Conservation (phyloP, 2,329 filamentous ascomycete species). For the Claviceps sp. region DNA sequence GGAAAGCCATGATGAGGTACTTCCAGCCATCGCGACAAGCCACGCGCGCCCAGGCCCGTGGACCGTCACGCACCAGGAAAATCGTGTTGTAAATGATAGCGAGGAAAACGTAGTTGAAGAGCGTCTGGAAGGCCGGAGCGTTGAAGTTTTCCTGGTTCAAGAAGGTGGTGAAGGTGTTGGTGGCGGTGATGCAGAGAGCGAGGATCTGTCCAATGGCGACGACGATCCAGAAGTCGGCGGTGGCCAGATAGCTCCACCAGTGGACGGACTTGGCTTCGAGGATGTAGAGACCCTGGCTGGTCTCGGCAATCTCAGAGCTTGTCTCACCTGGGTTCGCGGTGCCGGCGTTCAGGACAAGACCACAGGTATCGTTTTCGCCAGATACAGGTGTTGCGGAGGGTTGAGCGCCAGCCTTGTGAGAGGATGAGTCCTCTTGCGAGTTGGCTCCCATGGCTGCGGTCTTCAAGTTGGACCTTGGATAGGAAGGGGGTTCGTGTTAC, state of each 20-base stretch:
- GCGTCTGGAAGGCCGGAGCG: conserved; percentile 88
- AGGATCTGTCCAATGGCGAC: conserved; percentile 71
- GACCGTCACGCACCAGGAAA: conserved; percentile 68
- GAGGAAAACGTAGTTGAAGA: conserved; percentile 88
- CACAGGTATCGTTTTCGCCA: conserved; percentile 8
- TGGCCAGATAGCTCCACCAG: conserved; percentile 67
- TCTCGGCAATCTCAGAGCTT: conserved; percentile 19
- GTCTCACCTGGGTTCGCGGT: conserved; percentile 5
- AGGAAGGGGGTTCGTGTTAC: neutral
- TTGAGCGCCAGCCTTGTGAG: conserved; percentile 11
- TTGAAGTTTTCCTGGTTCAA: conserved; percentile 53
- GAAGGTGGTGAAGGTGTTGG: conserved; percentile 78
- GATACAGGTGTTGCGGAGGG: neutral
- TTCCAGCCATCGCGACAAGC: conserved; percentile 70
- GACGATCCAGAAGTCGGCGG: conserved; percentile 78
- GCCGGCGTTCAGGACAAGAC: neutral
- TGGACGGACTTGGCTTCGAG: conserved; percentile 39
- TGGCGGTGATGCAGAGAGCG: conserved; percentile 79
- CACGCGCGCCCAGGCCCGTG: conserved; percentile 52
- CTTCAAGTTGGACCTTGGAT: no score
- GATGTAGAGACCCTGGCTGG: conserved; percentile 37
- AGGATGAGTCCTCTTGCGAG: neutral
- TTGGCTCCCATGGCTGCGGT: neutral
- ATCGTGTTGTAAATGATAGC: conserved; percentile 68
- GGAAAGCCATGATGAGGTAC: conserved; percentile 82